phyloP scores from a whole-genome alignment of 768 basidiomycete genomes.

The Mycena galopus region DNA sequence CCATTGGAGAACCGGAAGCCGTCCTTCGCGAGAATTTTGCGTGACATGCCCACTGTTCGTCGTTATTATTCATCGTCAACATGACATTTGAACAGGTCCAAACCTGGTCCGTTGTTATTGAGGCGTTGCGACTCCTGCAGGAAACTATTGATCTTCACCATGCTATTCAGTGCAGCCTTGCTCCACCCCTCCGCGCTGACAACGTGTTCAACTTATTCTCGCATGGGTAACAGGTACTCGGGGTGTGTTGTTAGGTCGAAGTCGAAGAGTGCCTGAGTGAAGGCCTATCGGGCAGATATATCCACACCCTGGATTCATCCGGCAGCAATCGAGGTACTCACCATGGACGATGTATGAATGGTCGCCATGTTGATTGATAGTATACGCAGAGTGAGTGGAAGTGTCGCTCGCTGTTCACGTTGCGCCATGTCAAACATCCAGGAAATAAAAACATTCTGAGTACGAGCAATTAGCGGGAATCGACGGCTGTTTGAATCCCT shows the following conservation, averaged over 20 bases:
- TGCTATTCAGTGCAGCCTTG: slow-evolving; percentile 54
- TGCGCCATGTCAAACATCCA: slow-evolving; percentile 47
- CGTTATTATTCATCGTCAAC: background rate
- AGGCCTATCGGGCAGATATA: slow-evolving; percentile 38
- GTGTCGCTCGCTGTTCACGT: slow-evolving; percentile 26
- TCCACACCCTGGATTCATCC: background rate
- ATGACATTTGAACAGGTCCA: background rate
- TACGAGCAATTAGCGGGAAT: background rate
- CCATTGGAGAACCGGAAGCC: slow-evolving; percentile 53
- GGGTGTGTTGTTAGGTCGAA: slow-evolving; percentile 49
- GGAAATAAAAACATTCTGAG: slow-evolving; percentile 46
- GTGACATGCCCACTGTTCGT: slow-evolving; percentile 41
- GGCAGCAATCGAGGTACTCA: slow-evolving; percentile 37
- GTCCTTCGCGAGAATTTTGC: slow-evolving; percentile 40
- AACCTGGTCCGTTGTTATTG: slow-evolving; percentile 36
- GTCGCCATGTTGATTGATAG: slow-evolving; percentile 50
- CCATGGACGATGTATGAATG: slow-evolving; percentile 51
- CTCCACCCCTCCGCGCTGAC: slow-evolving; percentile 62
- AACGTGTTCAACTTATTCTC: slow-evolving; percentile 66
- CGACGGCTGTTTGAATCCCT: background rate
- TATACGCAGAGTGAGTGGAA: slow-evolving; percentile 38
- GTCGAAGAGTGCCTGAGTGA: slow-evolving; percentile 54
- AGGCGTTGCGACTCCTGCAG: slow-evolving; percentile 56
- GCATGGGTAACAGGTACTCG: slow-evolving; percentile 52
- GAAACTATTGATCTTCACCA: slow-evolving; percentile 61